Conservation (phyloP, 352 stramenopile genomes). For the Pythium grandisporangium region DNA sequence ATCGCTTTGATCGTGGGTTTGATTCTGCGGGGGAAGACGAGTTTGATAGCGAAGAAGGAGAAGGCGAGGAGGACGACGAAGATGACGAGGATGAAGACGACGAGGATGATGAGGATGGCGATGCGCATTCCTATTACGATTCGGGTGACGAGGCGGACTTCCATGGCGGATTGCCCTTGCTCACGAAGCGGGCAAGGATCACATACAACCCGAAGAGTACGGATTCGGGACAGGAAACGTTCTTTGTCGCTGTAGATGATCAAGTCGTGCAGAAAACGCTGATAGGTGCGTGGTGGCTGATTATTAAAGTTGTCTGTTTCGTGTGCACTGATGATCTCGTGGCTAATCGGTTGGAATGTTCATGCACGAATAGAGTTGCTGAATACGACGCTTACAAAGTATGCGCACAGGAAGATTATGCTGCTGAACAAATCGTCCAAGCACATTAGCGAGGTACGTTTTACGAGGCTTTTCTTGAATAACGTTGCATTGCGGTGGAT, state of each 20-base stretch:
- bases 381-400: constrained; percentile 58
- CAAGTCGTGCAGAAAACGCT: constrained; percentile 59
- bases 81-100: constrained; percentile 19
- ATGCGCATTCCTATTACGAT: constrained; percentile 46
- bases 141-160: constrained; percentile 39
- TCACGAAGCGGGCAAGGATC: constrained; percentile 46
- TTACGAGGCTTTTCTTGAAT: background rate
- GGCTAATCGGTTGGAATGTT: too few species aligned
- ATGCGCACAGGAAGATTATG: constrained; percentile 43
- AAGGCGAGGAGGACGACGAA: constrained; percentile 26
- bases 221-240: constrained; percentile 28
- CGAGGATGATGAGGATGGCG: constrained; percentile 19
- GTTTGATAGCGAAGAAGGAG: constrained; percentile 17
- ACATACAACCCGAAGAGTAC: constrained; percentile 8
- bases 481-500: background rate
- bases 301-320: background rate
- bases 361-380: constrained; percentile 50
- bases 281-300: constrained; percentile 27
- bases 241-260: constrained; percentile 61
- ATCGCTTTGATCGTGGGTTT: constrained; percentile 4
- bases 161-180: constrained; percentile 24
- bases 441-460: constrained; percentile 25
- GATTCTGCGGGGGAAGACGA: constrained; percentile 10
- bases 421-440: constrained; percentile 37
- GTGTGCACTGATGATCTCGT: background rate